Percentiles rank a stretch among this genome's conserved stretches.
Evolutionary conservation across 2,329 filamentous ascomycete genomes (phyloP).

Genomic region (Trichoderma lentiforme): DNA sequence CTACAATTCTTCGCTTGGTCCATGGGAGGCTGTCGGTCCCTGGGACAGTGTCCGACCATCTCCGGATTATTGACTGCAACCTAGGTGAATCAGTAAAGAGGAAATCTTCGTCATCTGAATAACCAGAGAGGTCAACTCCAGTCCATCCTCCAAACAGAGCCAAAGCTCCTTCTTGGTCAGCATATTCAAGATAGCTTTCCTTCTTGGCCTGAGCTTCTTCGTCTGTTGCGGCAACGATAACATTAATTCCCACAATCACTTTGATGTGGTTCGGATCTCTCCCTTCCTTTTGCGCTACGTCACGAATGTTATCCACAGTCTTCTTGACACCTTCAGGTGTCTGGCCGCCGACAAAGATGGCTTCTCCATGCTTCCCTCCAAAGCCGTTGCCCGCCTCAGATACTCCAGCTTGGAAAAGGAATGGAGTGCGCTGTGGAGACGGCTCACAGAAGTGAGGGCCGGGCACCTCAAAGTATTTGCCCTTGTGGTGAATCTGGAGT

Average conservation of each 20-base stretch:
- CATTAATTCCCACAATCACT: conserved; percentile 7
- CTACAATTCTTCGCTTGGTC: conserved; percentile 55
- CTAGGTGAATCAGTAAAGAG: conserved; percentile 4
- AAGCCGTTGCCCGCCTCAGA: conserved; percentile 16
- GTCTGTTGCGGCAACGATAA: conserved; percentile 16
- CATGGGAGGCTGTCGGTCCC: conserved; percentile 36
- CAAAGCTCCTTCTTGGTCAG: conserved; percentile 14
- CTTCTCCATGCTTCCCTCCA: conserved; percentile 16
- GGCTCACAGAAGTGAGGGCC: conserved; percentile 16
- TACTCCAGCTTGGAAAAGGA: conserved; percentile 16
- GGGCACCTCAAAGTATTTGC: conserved; percentile 14
- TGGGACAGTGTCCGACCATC: conserved; percentile 21
- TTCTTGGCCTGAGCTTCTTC: conserved; percentile 9
- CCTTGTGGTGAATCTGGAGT: conserved; percentile 15
- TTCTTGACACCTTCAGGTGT: conserved; percentile 8
- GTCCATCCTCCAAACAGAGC: conserved; percentile 16
- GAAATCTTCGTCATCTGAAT: conserved; percentile 15
- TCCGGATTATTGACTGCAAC: conserved; percentile 18
- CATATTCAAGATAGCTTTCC: conserved; percentile 12
- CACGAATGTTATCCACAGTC: conserved; percentile 11
- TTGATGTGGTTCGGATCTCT: conserved; percentile 12
- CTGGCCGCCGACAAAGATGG: conserved; percentile 15
- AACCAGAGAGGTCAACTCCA: conserved; percentile 9
- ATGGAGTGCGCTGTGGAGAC: conserved; percentile 13
- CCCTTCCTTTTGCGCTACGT: neutral